Base-by-base conservation (phyloP, 2,329 filamentous ascomycete species). In the Orbilia ellipsospora region DNA sequence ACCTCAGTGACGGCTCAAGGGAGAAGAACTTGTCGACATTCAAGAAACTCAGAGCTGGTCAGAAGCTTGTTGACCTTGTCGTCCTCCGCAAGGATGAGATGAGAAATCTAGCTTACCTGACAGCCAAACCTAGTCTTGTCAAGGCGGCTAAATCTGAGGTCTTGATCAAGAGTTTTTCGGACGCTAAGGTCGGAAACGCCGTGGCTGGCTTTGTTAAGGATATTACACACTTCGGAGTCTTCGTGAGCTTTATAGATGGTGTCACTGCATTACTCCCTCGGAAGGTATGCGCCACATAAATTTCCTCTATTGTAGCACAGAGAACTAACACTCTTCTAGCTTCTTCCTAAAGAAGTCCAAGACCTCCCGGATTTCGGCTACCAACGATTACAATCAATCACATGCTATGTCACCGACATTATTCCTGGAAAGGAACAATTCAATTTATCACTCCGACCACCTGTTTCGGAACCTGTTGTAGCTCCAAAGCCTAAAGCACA, bases 1-100 rank as follows among this genome's bases (percentile, higher is more conserved):
- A 99, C 73, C 86, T 98, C 28, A 90, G 91, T 1, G 95, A 99
- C 83, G 93, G 93, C 61, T 93, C 93, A 0, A 83, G 86, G 26
- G 89, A 91, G 78, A 97, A 96, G 84, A 92, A 90, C 78, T 86
- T 88, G 75, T 90, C 90, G 18, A 88, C 91, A 0, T 84, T 95
- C 80, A 93, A 93, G 82, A 92, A 91, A 78, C 90, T 98, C 63
- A 87, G 90, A 63, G 90, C 96, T 57, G 94, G 94, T 1, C 93
- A 97, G 83, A 91, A 88, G 26, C 84, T 99, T 54, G 88, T 89
- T 16, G 90, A 95, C 62, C 85, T 99, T n/a, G 85, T 96, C 44
- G 88, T 98, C 13, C 84, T 99, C n/a, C 89, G 93, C 79, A 97
- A 97, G 82, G 88, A 93, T 75, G 89, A 93, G 77, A 87, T 89